phyloP scores from a whole-genome alignment of 2,329 filamentous ascomycete genomes.

The Epichloe sp. region DNA sequence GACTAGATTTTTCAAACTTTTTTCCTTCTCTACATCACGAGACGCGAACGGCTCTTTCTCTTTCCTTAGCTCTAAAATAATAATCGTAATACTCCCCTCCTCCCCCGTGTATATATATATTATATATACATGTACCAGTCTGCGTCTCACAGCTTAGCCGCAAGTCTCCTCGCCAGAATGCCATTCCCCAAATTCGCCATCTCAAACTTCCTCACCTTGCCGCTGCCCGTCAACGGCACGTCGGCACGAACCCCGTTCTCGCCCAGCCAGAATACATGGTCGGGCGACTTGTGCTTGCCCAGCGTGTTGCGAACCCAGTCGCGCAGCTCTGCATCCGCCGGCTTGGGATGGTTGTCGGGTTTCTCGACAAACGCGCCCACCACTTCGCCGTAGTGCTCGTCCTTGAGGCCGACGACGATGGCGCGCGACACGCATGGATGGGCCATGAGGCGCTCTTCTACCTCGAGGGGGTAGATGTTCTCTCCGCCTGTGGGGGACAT shows the following conservation, averaged over 20 bases:
- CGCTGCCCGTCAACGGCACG: constrained; percentile 57
- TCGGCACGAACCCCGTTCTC: constrained; percentile 39
- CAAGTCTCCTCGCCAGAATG: constrained; percentile 35
- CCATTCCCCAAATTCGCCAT: constrained; percentile 44
- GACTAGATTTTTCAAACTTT: no score
- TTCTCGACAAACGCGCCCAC: constrained; percentile 50
- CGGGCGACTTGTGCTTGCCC: constrained; percentile 55
- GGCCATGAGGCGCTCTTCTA: constrained; percentile 56
- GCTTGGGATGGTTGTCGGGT: constrained; percentile 23
- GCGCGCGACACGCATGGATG: constrained; percentile 51
- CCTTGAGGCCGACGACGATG: constrained; percentile 56
- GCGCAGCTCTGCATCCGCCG: constrained; percentile 40
- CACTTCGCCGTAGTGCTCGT: constrained; percentile 61
- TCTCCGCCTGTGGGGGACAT: constrained; percentile 40
- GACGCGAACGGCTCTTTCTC: neutral
- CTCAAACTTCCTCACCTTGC: constrained; percentile 57
- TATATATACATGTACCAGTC: no score
- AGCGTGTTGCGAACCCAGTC: constrained; percentile 49
- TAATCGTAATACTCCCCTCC: no score
- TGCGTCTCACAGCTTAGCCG: constrained; percentile 28
- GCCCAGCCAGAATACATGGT: constrained; percentile 66
- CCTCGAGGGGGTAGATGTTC: constrained; percentile 63
- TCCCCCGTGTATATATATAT: no score
- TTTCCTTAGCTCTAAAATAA: neutral
- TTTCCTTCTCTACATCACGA: no score